These are phyloP conservation scores for Penicillium hesseltinei DNA, from an alignment of 2,329 filamentous ascomycete species.

Conservation along the genomic window DNA sequence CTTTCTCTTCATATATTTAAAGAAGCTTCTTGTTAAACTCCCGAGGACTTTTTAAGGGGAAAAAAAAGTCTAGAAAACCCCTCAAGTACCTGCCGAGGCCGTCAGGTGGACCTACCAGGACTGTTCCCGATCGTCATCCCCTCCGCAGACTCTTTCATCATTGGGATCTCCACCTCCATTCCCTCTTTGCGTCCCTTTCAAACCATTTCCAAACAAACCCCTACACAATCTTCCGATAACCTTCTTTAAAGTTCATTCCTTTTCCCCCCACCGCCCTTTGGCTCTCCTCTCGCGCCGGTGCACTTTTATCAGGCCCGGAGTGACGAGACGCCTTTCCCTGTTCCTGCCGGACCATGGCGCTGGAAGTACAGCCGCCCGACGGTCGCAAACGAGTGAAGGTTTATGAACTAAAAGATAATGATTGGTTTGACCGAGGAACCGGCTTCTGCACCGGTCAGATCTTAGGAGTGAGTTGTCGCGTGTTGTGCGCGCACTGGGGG, in stretches of 20 bases:
- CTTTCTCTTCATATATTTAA: constrained; percentile 14
- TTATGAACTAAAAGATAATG: constrained; percentile 96
- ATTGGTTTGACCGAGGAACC: constrained; percentile 98
- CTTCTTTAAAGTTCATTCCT: constrained; percentile 4
- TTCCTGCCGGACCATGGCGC: constrained; percentile 45
- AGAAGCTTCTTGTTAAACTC: constrained; percentile 8
- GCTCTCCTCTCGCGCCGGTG: constrained; percentile 33
- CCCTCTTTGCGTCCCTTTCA: constrained; percentile 13
- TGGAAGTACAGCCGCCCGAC: constrained; percentile 48
- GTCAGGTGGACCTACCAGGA: constrained; percentile 28
- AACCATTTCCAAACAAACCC: constrained; percentile 13
- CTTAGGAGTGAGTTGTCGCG: constrained; percentile 60
- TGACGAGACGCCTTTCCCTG: constrained; percentile 39
- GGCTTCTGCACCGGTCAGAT: constrained; percentile 86
- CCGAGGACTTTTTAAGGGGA: neutral
- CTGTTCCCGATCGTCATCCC: constrained; percentile 23
- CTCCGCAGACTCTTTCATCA: constrained; percentile 28
- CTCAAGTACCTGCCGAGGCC: constrained; percentile 28
- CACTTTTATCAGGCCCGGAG: constrained; percentile 37
- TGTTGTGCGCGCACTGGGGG: constrained; percentile 20
- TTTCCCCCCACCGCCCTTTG: constrained; percentile 2
- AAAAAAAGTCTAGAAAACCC: neutral
- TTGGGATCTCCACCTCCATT: constrained; percentile 17
- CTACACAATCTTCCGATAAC: constrained; percentile 13
- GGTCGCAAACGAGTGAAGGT: constrained; percentile 80